Conservation (phyloP, 306 rosid species). For the Erythrophleum fordii region DNA sequence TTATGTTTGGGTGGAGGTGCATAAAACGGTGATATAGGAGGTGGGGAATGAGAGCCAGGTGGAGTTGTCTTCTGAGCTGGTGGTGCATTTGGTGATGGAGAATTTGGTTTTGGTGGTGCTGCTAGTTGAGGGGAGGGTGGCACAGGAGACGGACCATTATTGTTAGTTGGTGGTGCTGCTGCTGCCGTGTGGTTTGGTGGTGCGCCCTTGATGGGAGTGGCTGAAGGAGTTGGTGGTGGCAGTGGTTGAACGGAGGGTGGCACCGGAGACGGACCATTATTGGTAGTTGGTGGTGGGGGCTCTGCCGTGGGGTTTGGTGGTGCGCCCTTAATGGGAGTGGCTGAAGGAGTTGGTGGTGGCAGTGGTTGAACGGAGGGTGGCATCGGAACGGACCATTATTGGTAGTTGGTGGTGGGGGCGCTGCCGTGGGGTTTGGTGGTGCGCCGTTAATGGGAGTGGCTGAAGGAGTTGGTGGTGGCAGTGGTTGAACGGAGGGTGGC, state of each 20-base stretch:
- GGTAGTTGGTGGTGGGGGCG: background rate
- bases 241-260: background rate
- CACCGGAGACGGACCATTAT: background rate
- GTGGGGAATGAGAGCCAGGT: background rate
- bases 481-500: no score
- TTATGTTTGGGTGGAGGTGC: background rate
- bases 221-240: background rate
- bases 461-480: background rate
- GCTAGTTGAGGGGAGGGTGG: background rate
- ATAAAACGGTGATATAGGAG: background rate
- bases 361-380: background rate
- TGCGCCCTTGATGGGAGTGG: no score
- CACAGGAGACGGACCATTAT: background rate
- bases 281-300: background rate
- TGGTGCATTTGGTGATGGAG: conserved; percentile 7
- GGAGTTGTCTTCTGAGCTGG: background rate
- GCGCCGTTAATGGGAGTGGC: no score
- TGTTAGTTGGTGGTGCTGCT: background rate
- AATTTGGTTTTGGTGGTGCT: background rate
- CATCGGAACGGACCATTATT: background rate
- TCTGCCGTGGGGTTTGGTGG: no score
- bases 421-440: no score
- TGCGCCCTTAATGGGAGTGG: no score
- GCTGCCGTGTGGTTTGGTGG: no score
- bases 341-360: background rate